Conservation (phyloP, 148 eudicot genomes). For the Silene conica region DNA sequence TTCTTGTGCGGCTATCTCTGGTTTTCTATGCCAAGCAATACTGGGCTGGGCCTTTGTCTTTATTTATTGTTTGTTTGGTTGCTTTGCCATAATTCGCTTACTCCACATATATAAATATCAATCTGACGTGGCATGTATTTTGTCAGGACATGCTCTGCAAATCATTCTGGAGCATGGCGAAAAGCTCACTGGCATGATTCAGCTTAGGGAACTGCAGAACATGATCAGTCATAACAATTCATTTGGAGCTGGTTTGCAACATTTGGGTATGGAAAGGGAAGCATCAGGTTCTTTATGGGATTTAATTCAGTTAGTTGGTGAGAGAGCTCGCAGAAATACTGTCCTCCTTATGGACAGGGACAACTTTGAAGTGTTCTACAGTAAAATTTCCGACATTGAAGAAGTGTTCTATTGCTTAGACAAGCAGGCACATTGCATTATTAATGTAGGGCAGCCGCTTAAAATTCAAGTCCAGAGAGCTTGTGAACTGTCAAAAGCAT, state of each 20-base stretch:
- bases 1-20: background rate
- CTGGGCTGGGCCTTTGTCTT: background rate
- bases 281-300: slow-evolving; percentile 88
- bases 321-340: slow-evolving; percentile 77
- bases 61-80: background rate
- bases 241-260: slow-evolving; percentile 36
- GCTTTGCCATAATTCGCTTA: background rate
- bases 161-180: slow-evolving; percentile 95
- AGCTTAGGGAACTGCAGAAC: slow-evolving; percentile 76
- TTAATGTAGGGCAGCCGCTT: slow-evolving; percentile 54
- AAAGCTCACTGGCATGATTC: slow-evolving; percentile 85
- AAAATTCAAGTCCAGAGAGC: slow-evolving; percentile 63
- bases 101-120: background rate
- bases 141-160: slow-evolving; percentile 79
- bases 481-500: slow-evolving; percentile 81
- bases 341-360: slow-evolving; percentile 98
- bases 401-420: slow-evolving; percentile 79
- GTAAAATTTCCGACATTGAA: slow-evolving; percentile 87
- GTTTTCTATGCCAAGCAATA: background rate
- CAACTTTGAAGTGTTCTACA: slow-evolving; percentile 91
- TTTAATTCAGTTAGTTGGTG: slow-evolving; percentile 89
- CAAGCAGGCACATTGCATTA: slow-evolving; percentile 52
- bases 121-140: background rate
- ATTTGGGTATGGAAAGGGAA: slow-evolving; percentile 40
- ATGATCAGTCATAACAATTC: slow-evolving; percentile 56